Conservation (phyloP, 2,329 filamentous ascomycete species). For the Stagonosporopsis cucurbitacearum region DNA sequence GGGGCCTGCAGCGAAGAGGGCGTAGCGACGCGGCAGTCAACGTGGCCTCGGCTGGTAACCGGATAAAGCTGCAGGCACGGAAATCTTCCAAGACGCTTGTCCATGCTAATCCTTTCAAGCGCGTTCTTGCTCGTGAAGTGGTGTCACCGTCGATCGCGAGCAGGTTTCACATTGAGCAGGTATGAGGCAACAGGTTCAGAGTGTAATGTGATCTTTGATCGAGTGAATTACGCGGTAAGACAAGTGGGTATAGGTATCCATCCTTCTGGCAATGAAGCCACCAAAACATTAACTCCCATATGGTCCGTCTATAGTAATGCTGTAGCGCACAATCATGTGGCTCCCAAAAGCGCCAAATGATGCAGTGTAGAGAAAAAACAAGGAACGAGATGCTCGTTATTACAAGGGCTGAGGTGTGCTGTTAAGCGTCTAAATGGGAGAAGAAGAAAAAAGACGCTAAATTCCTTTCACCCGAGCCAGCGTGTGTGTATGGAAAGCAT, state of each 20-base stretch:
- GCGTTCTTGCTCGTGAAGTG: conserved; percentile 3
- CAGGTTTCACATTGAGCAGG: conserved; percentile 11
- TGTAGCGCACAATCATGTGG: conserved; percentile 23
- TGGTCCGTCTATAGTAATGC: conserved; percentile 24
- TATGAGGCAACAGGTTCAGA: background rate
- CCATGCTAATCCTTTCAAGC: background rate
- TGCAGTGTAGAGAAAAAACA: conserved; percentile 37
- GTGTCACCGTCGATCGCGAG: background rate
- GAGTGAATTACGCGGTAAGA: conserved; percentile 18
- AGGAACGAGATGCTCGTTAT: conserved; percentile 43
- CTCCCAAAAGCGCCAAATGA: conserved; percentile 39
- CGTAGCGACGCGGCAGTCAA: conserved; percentile 11
- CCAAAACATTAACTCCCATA: conserved; percentile 32
- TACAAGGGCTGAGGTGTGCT: conserved; percentile 35
- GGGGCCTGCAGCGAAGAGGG: conserved; percentile 7
- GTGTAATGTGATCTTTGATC: conserved; percentile 17
- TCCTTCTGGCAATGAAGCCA: conserved; percentile 31
- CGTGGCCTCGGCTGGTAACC: conserved; percentile 15
- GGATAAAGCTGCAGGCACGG: conserved; percentile 17
- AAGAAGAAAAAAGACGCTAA: conserved; percentile 24
- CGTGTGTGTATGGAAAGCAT: conserved; percentile 39
- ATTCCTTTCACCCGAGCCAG: conserved; percentile 47
- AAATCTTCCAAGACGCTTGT: conserved; percentile 8
- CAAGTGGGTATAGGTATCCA: conserved; percentile 29
- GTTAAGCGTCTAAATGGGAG: conserved; percentile 37